Evolutionary conservation across 2,329 filamentous ascomycete genomes (phyloP), one percentile per base, ranked within the genome.

Genomic region (Didymella sp.): DNA sequence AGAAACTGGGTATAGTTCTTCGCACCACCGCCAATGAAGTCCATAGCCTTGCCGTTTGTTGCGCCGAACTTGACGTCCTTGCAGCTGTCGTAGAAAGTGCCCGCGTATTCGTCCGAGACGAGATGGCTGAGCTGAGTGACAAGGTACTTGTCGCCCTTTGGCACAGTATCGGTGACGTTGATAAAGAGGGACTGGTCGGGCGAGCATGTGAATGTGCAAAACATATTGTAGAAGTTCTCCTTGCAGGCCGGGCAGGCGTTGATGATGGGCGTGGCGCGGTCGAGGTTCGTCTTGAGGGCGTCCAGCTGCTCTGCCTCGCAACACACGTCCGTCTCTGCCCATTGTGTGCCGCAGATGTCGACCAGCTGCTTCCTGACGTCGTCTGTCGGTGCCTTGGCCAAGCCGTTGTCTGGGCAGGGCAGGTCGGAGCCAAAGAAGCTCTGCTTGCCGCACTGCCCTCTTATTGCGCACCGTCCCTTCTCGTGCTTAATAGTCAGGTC

Each of bases 1-100:
- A 99, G 80, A 66, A 99, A 90, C 38, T 90, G 85, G 0, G 87
- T 86, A 75, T 94, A 96, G 73, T 97, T 91, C 76, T 93, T 94
- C 12, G 95, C 95, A 15, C 94, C 93, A 15, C 95, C 95, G 28
- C 95, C 96, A 59, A 99, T 98, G 67, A 99, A 88, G 68, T 94
- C 89, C 85, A 99, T 99, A 15, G 94, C 95, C 70, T 89, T 92
- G 59, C 91, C 89, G 72, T 96, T 96, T 38, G 94, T 93, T 6
- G 93, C 90, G 31, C 95, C 95, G 70, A 98, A 97, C 74, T 99
- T 99, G 78, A 99, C 94, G 75, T 99, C 92, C 78, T 98, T 98
- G 81, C 95, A 99, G 78, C 95, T 99, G 77, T 96, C 85, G 75
- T 93, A 99, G 79, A 99, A 96, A 1, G 90, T 92, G 8, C 85